phyloP scores from a whole-genome alignment of 345 rosid genomes.

The Iberis pinnata region DNA sequence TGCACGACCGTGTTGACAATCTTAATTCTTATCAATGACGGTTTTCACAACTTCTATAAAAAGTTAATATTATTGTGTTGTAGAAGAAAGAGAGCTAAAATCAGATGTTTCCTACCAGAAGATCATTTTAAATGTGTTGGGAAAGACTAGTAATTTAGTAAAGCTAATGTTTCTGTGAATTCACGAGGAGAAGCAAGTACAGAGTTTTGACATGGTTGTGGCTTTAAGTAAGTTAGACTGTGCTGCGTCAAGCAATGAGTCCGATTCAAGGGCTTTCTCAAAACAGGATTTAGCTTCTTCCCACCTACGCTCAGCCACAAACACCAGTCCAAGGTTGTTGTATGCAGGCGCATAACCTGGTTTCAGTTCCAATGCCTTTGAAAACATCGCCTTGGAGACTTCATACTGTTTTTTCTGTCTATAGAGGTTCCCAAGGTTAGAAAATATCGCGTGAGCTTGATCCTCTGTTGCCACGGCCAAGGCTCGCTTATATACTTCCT shows the following conservation, averaged over 20 bases:
- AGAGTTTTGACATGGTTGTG: conserved; percentile 35
- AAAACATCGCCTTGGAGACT: conserved; percentile 80
- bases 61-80: too few relatives aligned
- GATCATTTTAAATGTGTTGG: too few relatives aligned
- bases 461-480: conserved; percentile 52
- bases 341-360: conserved; percentile 95
- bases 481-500: conserved; percentile 32
- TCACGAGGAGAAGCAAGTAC: conserved; percentile 32
- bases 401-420: conserved; percentile 70
- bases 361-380: conserved; percentile 71
- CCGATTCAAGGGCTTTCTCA: conserved; percentile 58
- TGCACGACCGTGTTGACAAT: too few relatives aligned
- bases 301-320: conserved; percentile 74
- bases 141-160: not conserved
- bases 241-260: conserved; percentile 89
- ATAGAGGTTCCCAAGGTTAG: conserved; percentile 90
- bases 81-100: too few relatives aligned
- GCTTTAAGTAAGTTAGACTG: conserved; percentile 68
- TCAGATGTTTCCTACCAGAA: too few relatives aligned
- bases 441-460: conserved; percentile 62
- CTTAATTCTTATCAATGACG: too few relatives aligned
- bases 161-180: not conserved
- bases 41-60: too few relatives aligned
- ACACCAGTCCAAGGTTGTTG: conserved; percentile 90
- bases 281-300: conserved; percentile 90